Evolutionary conservation across 1,284 basidiomycete species (phyloP).

Genomic region (Puccinia triticina): DNA sequence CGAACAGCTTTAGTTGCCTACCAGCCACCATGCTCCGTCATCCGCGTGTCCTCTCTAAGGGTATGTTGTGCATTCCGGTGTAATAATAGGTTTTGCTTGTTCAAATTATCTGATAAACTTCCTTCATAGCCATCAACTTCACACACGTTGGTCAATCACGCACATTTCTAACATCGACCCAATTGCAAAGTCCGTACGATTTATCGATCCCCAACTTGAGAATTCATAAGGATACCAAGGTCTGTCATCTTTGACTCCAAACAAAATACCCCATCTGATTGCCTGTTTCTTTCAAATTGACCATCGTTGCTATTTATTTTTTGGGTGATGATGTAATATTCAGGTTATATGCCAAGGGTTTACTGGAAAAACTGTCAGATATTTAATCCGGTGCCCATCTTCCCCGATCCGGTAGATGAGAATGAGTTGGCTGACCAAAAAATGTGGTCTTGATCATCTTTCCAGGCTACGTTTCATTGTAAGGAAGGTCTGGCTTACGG

Average conservation of each 20-base stretch:
- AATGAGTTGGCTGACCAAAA: neutral
- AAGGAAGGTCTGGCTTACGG: slow-evolving; percentile 92
- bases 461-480: slow-evolving; percentile 93
- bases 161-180: slow-evolving; percentile 68
- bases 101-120: slow-evolving; percentile 55
- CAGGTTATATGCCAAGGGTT: slow-evolving; percentile 60
- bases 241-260: slow-evolving; percentile 79
- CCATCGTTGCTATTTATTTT: neutral
- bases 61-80: neutral
- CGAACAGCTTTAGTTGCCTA: neutral
- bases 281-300: neutral
- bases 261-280: neutral
- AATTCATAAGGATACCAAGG: slow-evolving; percentile 84
- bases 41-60: neutral
- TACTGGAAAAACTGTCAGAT: slow-evolving; percentile 53
- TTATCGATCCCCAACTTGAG: slow-evolving; percentile 69
- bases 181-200: slow-evolving; percentile 88
- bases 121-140: slow-evolving; percentile 47
- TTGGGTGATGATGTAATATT: neutral
- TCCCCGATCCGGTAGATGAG: neutral
- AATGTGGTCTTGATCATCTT: neutral
- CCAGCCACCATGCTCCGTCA: slow-evolving; percentile 12
- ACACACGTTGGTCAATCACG: slow-evolving; percentile 72
- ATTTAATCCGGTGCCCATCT: slow-evolving; percentile 30
- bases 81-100: slow-evolving; percentile 53